Evolutionary conservation across 805 yeast genomes (phyloP), one percentile per base, ranked within the genome.

Genomic region (Jamesozyma hellenica): DNA sequence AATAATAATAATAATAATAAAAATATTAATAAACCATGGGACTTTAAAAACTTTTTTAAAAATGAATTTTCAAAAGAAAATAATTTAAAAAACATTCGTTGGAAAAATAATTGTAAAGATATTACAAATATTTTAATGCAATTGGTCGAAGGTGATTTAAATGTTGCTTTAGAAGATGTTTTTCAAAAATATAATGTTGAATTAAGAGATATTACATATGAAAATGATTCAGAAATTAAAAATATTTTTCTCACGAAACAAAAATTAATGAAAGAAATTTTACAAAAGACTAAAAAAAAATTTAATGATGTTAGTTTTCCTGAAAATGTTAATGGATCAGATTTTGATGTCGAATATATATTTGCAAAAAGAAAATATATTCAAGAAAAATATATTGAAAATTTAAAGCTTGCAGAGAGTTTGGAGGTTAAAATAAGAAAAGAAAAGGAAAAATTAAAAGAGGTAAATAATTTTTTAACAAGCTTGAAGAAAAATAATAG

Each of bases 261-360:
- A 15, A 44, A 41, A 27, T 35, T 53, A 12, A 52, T 55, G 48
- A 44, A 41, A 18, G 55, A 55, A 23, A 49, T 56, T 12, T 35
- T 53, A 4, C 34, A 40, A 11, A 56, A 57, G 36, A 51, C 56
- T 7, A 48, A 47, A 23, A 43, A 36, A 13, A 47, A 47, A 27
- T 36, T 59, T 8, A 42, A 40, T 14, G 42, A 40, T 34, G 42
- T 58, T 4, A 43, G 45, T n/a, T 45, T 59, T 16, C 64, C 64
- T 2, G 44, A 52, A 2, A 44, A 47, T 33, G 39, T 52, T 13
- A 34, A 39, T 21, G 51, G 51, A 8, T 46, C 47, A 7, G 61
- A 58, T 33, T 28, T 56, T 29, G 58, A 58, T 38, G 49, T 54
- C 6, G 63, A 58, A 33, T 56, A 54, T 35, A 48, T 58, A 14